Evolutionary conservation across 345 rosid species (phyloP).

Genomic region (Pistacia integerrima): DNA sequence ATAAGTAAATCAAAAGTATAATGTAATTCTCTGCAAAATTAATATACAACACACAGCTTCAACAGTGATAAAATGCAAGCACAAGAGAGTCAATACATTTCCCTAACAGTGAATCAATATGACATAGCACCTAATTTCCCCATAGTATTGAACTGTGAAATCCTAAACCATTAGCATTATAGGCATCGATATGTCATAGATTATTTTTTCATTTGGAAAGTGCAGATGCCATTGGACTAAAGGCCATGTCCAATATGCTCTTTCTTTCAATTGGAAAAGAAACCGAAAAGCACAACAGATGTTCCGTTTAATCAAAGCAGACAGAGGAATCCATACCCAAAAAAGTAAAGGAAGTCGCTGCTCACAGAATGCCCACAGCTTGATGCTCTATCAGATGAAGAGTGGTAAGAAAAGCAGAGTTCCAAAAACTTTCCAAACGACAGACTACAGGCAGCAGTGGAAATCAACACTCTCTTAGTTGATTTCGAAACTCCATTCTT

Average conservation of each 20-base stretch:
- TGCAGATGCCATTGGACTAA: not conserved
- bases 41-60: not conserved
- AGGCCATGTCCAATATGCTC: not conserved
- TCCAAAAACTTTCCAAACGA: constrained; percentile 97
- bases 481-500: constrained; percentile 49
- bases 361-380: constrained; percentile 87
- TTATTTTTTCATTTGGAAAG: no score
- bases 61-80: not conserved
- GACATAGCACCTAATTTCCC: not conserved
- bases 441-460: constrained; percentile 70
- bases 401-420: constrained; percentile 69
- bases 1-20: constrained; percentile 8
- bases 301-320: not conserved
- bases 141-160: not conserved
- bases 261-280: not conserved
- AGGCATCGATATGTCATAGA: not conserved
- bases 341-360: constrained; percentile 82
- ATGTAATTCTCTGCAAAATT: not conserved
- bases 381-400: constrained; percentile 43
- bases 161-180: constrained; percentile 1
- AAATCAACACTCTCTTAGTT: constrained; percentile 81
- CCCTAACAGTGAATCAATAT: constrained; percentile 2
- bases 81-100: no score
- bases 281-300: not conserved
- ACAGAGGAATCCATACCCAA: constrained; percentile 64